These are phyloP conservation scores for Trypanosoma cruzi DNA, from an alignment of 208 protist species.

Conservation along the genomic window DNA sequence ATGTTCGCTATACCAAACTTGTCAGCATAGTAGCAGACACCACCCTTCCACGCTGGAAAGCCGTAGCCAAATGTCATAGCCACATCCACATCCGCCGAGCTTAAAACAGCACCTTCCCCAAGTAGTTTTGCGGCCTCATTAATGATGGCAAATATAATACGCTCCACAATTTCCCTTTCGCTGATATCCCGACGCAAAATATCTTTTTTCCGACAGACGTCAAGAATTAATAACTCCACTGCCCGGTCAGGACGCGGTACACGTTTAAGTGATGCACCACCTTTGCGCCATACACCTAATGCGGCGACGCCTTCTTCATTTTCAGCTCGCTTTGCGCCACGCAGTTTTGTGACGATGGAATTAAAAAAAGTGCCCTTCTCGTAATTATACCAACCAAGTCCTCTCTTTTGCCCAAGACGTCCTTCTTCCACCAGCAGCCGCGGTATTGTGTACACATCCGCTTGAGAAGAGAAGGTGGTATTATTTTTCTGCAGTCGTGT, in stretches of 20 bases:
- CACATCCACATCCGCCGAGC: slow-evolving; percentile 87
- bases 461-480: slow-evolving; percentile 27
- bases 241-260: slow-evolving; percentile 50
- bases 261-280: neutral
- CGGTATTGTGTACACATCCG: slow-evolving; percentile 49
- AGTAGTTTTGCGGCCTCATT: slow-evolving; percentile 92
- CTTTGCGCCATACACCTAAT: slow-evolving; percentile 11
- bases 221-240: slow-evolving; percentile 55
- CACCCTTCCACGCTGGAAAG: slow-evolving; percentile 86
- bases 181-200: slow-evolving; percentile 64
- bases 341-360: neutral
- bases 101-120: slow-evolving; percentile 63
- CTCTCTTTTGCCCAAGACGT: slow-evolving; percentile 69
- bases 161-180: slow-evolving; percentile 87
- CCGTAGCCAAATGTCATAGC: slow-evolving; percentile 79
- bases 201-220: slow-evolving; percentile 48
- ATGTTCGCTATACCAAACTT: slow-evolving; percentile 54
- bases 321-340: neutral
- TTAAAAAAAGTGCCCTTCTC: neutral
- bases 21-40: slow-evolving; percentile 79
- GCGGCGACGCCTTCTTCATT: slow-evolving; percentile 1
- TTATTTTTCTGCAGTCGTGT: slow-evolving; percentile 1
- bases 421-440: slow-evolving; percentile 52
- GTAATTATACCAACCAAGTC: slow-evolving; percentile 83
- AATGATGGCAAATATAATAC: slow-evolving; percentile 83